A percentile compares a stretch with the other conserved stretches of the same genome.
Evolutionary conservation across 2,329 filamentous ascomycete species (phyloP).

Genomic region (Didymellaceae sp.): DNA sequence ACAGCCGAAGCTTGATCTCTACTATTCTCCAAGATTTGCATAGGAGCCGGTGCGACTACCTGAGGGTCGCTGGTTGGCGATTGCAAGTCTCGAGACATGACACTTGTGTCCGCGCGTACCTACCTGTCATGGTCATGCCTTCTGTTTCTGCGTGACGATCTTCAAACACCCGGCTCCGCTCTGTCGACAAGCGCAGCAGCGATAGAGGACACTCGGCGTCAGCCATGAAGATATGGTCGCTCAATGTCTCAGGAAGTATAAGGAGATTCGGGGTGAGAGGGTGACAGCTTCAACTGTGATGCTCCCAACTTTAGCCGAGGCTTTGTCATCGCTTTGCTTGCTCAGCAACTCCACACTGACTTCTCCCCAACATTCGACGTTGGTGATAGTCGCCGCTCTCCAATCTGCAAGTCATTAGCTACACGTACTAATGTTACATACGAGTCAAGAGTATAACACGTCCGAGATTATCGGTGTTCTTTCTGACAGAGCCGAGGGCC

Average conservation of each 20-base stretch:
- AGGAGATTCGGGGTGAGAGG: not conserved
- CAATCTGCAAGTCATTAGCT: not conserved
- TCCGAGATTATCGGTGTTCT: no score
- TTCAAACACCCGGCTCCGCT: no score
- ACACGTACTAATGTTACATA: constrained; percentile 1
- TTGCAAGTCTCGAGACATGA: not conserved
- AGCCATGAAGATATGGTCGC: not conserved
- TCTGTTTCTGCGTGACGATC: constrained; percentile 8
- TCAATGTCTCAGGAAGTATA: no score
- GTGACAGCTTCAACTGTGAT: no score
- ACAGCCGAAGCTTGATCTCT: not conserved
- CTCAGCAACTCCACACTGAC: constrained; percentile 1
- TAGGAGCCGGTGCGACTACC: no score
- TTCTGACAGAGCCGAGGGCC: no score
- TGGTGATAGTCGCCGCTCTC: constrained; percentile 8
- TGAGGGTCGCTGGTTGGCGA: not conserved
- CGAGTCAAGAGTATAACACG: not conserved
- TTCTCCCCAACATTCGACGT: not conserved
- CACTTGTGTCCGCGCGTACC: not conserved
- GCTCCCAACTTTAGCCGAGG: no score
- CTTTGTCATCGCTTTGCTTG: constrained; percentile 6
- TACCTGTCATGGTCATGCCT: constrained; percentile 2
- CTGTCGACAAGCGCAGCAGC: no score
- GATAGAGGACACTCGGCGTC: no score
- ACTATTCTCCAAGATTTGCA: not conserved